Base-by-base conservation (phyloP, 2,329 filamentous ascomycete genomes). In the Calonectria fujianensis region DNA sequence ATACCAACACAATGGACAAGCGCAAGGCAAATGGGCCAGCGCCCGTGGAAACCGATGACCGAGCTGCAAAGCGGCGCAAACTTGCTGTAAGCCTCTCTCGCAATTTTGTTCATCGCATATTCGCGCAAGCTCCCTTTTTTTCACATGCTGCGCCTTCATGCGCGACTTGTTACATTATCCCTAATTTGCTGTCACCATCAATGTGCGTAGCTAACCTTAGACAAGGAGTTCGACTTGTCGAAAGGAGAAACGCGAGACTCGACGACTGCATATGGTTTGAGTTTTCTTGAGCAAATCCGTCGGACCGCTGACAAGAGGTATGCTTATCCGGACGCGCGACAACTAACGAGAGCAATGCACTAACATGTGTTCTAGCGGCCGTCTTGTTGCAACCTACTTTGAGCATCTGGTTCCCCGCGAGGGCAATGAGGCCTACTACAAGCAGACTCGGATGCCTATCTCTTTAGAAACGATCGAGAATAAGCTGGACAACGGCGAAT, bases 251-350 rank as follows among this genome's bases (percentile, higher is more conserved):
- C 90, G 20, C 85, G 86, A 69, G 92, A 94, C 82, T 92, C 92
- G 20, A 96, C 94, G 3, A 93, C 92, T 18, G 90, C 92, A 70
- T 91, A 92, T 80, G 95, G 95, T 48, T 86, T 95, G 80, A 91
- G 90, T 78, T 94, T 97, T 81, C 87, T 97, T 57, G 92, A 95
- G 69, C 92, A 93, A 82, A 91, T 98, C 82, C 93, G 93, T 80
- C 90, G 91, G 77, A 95, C 94, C 29, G 91, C 92, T 76, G 95
- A 97, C 84, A 97, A 97, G 87, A 94, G 90, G 95, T 96, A 89
- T 81, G 91, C 57, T 31, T 27, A 16, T 18, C 10, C 18, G 8
- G 3, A 41, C 37, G 20, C 52, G 57, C 57, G 57, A 41, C 37
- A 31, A 29, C n/a, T 2, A 20, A 31, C 9, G 24, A 37, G n/a